phyloP scores from a whole-genome alignment of 2,329 filamentous ascomycete species.

The Esteya vermicola region DNA sequence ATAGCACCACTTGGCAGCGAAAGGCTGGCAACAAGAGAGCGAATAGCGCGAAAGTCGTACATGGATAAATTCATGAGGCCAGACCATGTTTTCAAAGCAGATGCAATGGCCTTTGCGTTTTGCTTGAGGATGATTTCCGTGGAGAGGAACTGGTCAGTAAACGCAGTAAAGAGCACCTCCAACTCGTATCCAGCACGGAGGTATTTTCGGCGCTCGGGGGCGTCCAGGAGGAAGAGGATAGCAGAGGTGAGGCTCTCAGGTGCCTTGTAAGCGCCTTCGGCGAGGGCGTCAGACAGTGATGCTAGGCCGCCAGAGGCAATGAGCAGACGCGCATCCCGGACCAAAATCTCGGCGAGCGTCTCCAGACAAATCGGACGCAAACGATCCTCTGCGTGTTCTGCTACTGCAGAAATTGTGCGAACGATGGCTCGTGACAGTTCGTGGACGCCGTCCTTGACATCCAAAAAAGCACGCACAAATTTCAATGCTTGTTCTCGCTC shows the following conservation, averaged over 20 bases:
- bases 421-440: slow-evolving; percentile 82
- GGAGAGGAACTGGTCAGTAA: slow-evolving; percentile 66
- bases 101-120: slow-evolving; percentile 84
- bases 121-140: slow-evolving; percentile 56
- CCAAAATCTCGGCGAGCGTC: slow-evolving; percentile 80
- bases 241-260: slow-evolving; percentile 77
- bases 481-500: slow-evolving; percentile 95
- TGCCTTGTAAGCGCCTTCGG: slow-evolving; percentile 82
- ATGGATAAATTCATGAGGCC: slow-evolving; percentile 79
- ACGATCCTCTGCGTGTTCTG: slow-evolving; percentile 73
- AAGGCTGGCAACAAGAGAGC: slow-evolving; percentile 58
- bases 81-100: slow-evolving; percentile 84
- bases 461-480: slow-evolving; percentile 86
- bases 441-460: slow-evolving; percentile 81
- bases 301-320: slow-evolving; percentile 73
- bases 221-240: slow-evolving; percentile 83
- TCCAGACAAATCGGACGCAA: slow-evolving; percentile 83
- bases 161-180: slow-evolving; percentile 78
- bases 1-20: slow-evolving; percentile 40
- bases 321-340: slow-evolving; percentile 70
- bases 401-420: slow-evolving; percentile 78
- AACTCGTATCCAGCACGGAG: slow-evolving; percentile 81
- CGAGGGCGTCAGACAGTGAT: slow-evolving; percentile 79
- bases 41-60: slow-evolving; percentile 73
- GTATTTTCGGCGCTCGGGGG: slow-evolving; percentile 65